Percentiles rank a stretch among this genome's conserved stretches.
Conservation (phyloP, 257 asterid genomes). For the Solanum paucissectum region DNA sequence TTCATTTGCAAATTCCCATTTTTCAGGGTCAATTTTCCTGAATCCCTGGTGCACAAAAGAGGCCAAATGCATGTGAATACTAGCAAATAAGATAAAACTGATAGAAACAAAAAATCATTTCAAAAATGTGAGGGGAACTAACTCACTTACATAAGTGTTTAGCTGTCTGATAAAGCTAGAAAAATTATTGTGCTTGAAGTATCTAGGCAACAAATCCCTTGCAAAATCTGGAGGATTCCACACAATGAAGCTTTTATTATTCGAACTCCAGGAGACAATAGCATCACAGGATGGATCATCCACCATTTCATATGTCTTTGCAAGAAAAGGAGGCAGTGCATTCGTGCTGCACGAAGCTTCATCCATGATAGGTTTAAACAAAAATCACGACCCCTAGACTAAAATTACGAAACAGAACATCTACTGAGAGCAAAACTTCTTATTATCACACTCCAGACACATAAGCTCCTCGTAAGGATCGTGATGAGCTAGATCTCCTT, state of each 20-base stretch:
- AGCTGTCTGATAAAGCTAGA: slow-evolving; percentile 92
- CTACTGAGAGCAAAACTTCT: neutral
- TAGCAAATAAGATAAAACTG: neutral
- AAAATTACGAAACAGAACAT: neutral
- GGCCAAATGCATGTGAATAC: neutral
- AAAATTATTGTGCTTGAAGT: slow-evolving; percentile 85
- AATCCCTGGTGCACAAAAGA: slow-evolving; percentile 50
- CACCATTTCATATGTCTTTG: slow-evolving; percentile 89
- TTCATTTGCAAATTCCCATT: slow-evolving; percentile 87
- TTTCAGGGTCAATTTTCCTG: slow-evolving; percentile 83
- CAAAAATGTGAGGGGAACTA: neutral
- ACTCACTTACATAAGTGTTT: slow-evolving; percentile 65
- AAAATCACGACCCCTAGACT: neutral
- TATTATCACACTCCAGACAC: neutral
- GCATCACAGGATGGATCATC: slow-evolving; percentile 59
- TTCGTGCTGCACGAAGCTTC: slow-evolving; percentile 48
- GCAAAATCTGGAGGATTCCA: slow-evolving; percentile 77
- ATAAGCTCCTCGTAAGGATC: neutral
- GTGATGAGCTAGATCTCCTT: neutral
- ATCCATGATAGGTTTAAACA: slow-evolving; percentile 39
- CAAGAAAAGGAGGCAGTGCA: slow-evolving; percentile 73
- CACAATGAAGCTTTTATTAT: slow-evolving; percentile 62
- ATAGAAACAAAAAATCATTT: neutral
- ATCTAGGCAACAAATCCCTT: slow-evolving; percentile 59
- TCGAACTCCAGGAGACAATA: slow-evolving; percentile 71